phyloP scores from a whole-genome alignment of 1,284 basidiomycete genomes.

The Lentinula novae-zelandiae region DNA sequence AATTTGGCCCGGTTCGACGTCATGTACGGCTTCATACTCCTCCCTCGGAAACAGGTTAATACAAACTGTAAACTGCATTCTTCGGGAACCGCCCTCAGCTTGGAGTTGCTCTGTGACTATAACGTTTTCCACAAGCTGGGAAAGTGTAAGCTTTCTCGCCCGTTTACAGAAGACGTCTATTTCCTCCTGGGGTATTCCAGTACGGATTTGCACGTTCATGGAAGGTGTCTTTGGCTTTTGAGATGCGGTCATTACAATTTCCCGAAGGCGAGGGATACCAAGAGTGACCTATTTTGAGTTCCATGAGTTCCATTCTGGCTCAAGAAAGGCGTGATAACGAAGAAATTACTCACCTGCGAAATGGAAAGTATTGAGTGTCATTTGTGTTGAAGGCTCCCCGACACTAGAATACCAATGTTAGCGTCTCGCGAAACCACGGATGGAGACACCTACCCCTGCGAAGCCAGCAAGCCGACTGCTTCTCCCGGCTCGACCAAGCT shows the following conservation, averaged over 20 bases:
- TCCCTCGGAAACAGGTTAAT: slow-evolving; percentile 85
- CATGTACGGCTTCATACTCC: slow-evolving; percentile 88
- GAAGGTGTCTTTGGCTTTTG: slow-evolving; percentile 96
- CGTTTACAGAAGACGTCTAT: slow-evolving; percentile 87
- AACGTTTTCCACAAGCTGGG: slow-evolving; percentile 87
- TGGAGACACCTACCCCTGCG: slow-evolving; percentile 77
- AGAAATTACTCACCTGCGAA: slow-evolving; percentile 71
- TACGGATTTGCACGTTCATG: slow-evolving; percentile 85
- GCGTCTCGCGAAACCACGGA: neutral
- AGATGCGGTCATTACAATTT: slow-evolving; percentile 99
- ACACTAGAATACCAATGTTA: slow-evolving; percentile 51
- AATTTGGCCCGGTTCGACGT: slow-evolving; percentile 73
- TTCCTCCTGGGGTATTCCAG: slow-evolving; percentile 50
- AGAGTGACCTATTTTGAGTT: slow-evolving; percentile 74
- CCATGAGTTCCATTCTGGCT: too few species aligned
- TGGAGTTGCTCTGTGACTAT: slow-evolving; percentile 80
- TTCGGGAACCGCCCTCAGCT: slow-evolving; percentile 64
- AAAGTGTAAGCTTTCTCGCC: slow-evolving; percentile 82
- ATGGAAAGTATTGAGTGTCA: slow-evolving; percentile 99
- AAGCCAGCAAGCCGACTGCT: slow-evolving; percentile 95
- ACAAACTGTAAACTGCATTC: slow-evolving; percentile 80
- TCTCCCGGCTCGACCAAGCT: slow-evolving; percentile 97
- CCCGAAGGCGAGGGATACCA: slow-evolving; percentile 97
- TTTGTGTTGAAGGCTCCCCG: slow-evolving; percentile 98
- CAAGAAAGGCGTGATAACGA: neutral